Base-by-base conservation (phyloP, 345 rosid genomes). In the Eucalyptus melliodora region DNA sequence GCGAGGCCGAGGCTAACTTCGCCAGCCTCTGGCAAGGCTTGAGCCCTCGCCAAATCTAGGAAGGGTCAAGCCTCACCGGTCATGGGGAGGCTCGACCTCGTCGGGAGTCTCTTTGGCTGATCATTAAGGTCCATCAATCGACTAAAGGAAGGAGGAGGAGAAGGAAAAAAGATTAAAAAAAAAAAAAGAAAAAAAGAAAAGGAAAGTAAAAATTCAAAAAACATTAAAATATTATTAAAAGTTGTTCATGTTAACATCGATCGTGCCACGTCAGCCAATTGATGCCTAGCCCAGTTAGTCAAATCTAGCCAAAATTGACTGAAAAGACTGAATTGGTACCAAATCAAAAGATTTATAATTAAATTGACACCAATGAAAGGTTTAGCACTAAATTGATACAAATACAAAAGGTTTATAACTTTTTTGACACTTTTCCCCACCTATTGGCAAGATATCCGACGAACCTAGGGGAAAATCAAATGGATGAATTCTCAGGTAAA, bases 181-280 rank as follows among this genome's bases (percentile, higher is more conserved):
- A n/a, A n/a, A n/a, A n/a, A n/a, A 3, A 7, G 17, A 17, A 51
- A 6, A 7, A 2, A 50, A 51, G 0, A 16, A 16, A 51, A 51
- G 1, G 0, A 51, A 51, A 51, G 3, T 1, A 7, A 16, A 17
- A 51, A 7, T 0, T 17, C 1, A 17, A 53, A 8, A 53, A 53
- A 53, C 19, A 53, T 53, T 53, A 53, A 53, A 53, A 53, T 21
- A 53, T 53, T 53, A 53, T 21, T 19, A 53, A 53, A 53, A 53
- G 1, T 53, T 19, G 4, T 1, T 4, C 0, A 53, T 2, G 1
- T 53, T 8, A 19, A 0, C 0, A 0, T 2, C 11, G 0, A 53
- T 0, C 0, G 1, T 53, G 11, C 24, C 24, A 53, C 0, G 1
- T 53, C 1, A 53, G 0, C 11, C 11, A 53, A 53, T 0, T 3